Evolutionary conservation across 2,329 filamentous ascomycete genomes (phyloP), one percentile per base, ranked within the genome.

Genomic region (Aureobasidium sp.): DNA sequence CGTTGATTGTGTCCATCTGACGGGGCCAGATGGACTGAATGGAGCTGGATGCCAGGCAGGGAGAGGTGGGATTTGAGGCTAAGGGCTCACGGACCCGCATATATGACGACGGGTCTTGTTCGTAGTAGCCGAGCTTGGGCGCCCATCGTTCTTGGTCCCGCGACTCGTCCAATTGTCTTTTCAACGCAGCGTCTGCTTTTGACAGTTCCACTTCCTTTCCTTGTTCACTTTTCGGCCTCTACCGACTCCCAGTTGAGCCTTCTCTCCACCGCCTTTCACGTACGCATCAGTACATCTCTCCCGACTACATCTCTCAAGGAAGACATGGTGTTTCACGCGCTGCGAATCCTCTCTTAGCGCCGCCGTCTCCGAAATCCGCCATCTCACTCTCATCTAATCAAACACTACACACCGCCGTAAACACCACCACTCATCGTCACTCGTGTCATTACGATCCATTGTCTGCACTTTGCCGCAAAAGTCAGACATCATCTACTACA

Each of bases 281-380:
- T 34, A 34, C 30, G 41, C n/a, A 16, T 27, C 45, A 5, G 13
- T 10, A 52, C 32, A 8, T 34, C 37, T 44, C 39, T 48, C 49
- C 49, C 48, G 34, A 8, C 21, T 52, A 36, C n/a, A 29, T 25
- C 48, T 15, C 30, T 42, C 59, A 36, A 41, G 30, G 50, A 55
- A 61, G 59, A 54, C 49, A 61, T 61, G 59, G 39, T 61, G 59
- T 61, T 61, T 54, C 59, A 55, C 37, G 49, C 34, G 41, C 49
- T 39, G 25, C 36, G 8, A 36, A 48, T 21, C 36, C 42, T 32
- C 50, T 48, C 42, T 34, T 61, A 61, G 49, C 49, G 57, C 57
- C 48, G 59, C 27, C 48, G 39, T 55, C 47, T 36, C 48, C 48
- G 48, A 61, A 50, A 53, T 47, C 47, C 37, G 47, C 37, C 48